A percentile compares a stretch with the other conserved stretches of the same genome.
phyloP scores from a whole-genome alignment of 768 basidiomycete genomes.

The Calocybe cyanea region DNA sequence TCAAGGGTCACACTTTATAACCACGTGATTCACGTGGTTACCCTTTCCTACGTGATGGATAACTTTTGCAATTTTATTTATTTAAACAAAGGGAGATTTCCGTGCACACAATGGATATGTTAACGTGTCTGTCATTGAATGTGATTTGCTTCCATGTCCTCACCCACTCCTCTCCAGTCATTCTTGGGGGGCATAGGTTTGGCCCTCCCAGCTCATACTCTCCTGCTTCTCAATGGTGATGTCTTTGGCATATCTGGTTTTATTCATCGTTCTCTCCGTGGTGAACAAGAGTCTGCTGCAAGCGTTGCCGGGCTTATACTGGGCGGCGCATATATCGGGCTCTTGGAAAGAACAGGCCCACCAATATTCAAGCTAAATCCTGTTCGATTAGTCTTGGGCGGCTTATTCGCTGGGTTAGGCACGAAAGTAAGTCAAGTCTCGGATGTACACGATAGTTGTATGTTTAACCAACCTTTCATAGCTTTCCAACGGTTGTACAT shows the following conservation, averaged over 20 bases:
- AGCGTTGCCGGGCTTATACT: slow-evolving; percentile 44
- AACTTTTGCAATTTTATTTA: background rate
- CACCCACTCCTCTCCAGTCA: slow-evolving; percentile 46
- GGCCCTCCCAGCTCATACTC: slow-evolving; percentile 46
- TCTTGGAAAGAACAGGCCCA: slow-evolving; percentile 34
- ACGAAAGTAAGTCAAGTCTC: slow-evolving; percentile 38
- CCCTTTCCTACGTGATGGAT: background rate
- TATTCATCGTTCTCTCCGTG: slow-evolving; percentile 45
- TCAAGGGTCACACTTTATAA: slow-evolving; percentile 5
- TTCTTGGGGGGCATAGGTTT: slow-evolving; percentile 54
- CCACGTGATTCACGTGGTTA: slow-evolving; percentile 12
- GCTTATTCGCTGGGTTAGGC: slow-evolving; percentile 55
- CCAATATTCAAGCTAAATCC: slow-evolving; percentile 21
- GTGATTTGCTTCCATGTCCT: slow-evolving; percentile 25
- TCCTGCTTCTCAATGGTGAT: slow-evolving; percentile 51
- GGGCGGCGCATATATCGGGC: slow-evolving; percentile 42
- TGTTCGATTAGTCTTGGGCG: slow-evolving; percentile 37
- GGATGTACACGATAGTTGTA: background rate
- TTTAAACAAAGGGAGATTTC: slow-evolving; percentile 4
- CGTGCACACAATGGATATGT: background rate
- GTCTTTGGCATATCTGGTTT: slow-evolving; percentile 63
- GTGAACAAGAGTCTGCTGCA: slow-evolving; percentile 37
- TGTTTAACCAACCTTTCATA: slow-evolving; percentile 17
- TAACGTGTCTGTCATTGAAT: background rate
- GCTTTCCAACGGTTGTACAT: slow-evolving; percentile 64